Evolutionary conservation across 2,329 filamentous ascomycete species (phyloP).

Genomic region (Scedosporium apiospermum): DNA sequence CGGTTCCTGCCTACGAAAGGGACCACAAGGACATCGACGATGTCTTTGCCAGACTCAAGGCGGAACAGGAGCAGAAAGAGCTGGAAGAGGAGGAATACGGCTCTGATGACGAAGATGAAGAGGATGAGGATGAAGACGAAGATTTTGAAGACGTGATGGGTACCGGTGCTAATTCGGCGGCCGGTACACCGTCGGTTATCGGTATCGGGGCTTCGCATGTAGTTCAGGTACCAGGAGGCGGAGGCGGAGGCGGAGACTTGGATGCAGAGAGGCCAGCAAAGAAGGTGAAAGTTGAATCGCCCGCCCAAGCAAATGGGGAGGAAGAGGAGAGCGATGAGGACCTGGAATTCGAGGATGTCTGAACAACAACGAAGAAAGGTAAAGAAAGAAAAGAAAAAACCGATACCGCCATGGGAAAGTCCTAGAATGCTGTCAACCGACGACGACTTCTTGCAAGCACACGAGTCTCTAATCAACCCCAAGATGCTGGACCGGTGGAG

Average conservation of each 20-base stretch:
- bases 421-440: neutral
- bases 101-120: constrained; percentile 17
- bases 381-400: neutral
- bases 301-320: constrained; percentile 21
- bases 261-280: constrained; percentile 38
- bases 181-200: constrained; percentile 21
- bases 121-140: constrained; percentile 30
- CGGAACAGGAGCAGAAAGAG: constrained; percentile 38
- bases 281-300: constrained; percentile 49
- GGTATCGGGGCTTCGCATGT: constrained; percentile 14
- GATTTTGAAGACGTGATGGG: constrained; percentile 43
- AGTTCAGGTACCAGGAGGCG: neutral
- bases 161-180: constrained; percentile 20
- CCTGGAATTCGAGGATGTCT: constrained; percentile 50
- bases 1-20: constrained; percentile 33
- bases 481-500: no score
- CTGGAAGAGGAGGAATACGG: constrained; percentile 16
- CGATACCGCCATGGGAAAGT: neutral
- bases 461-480: no score
- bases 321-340: constrained; percentile 42
- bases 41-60: constrained; percentile 58
- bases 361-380: neutral
- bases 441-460: no score
- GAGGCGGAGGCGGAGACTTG: neutral
- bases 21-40: constrained; percentile 52